phyloP scores from a whole-genome alignment of 805 yeast genomes.

The Cyberlindnera veronae region DNA sequence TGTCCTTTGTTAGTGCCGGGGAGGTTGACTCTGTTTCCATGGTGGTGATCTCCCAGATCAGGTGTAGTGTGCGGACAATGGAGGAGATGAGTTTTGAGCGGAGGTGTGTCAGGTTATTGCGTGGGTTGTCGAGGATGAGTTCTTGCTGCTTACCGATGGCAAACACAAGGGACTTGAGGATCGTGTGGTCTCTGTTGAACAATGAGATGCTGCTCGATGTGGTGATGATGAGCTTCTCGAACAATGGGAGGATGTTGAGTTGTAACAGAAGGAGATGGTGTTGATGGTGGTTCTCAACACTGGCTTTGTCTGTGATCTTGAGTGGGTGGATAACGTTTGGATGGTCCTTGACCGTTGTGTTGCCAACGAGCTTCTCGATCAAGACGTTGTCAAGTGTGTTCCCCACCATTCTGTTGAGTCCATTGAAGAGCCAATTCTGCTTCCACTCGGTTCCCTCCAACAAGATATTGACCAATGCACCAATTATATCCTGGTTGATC shows the following conservation, averaged over 20 bases:
- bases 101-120: conserved; percentile 22
- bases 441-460: conserved; percentile 40
- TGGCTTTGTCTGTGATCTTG: conserved; percentile 30
- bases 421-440: conserved; percentile 44
- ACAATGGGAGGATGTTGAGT: conserved; percentile 41
- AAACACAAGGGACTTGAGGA: conserved; percentile 22
- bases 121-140: conserved; percentile 25
- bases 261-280: conserved; percentile 41
- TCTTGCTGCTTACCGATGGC: conserved; percentile 33
- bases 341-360: conserved; percentile 6
- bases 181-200: conserved; percentile 20
- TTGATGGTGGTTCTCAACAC: conserved; percentile 37
- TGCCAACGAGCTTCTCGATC: conserved; percentile 42
- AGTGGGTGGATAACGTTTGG: conserved; percentile 16
- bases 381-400: conserved; percentile 42
- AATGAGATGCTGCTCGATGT: conserved; percentile 21
- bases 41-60: conserved; percentile 25
- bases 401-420: conserved; percentile 53
- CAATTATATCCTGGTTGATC: conserved; percentile 18
- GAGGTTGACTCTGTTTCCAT: conserved; percentile 10
- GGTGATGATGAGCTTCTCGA: conserved; percentile 39
- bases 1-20: conserved; percentile 29
- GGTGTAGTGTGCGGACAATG: conserved; percentile 17
- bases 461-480: conserved; percentile 34
- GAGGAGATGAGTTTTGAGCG: conserved; percentile 22